Conservation (phyloP, 2,329 filamentous ascomycete species). For the Ascochyta fabae region DNA sequence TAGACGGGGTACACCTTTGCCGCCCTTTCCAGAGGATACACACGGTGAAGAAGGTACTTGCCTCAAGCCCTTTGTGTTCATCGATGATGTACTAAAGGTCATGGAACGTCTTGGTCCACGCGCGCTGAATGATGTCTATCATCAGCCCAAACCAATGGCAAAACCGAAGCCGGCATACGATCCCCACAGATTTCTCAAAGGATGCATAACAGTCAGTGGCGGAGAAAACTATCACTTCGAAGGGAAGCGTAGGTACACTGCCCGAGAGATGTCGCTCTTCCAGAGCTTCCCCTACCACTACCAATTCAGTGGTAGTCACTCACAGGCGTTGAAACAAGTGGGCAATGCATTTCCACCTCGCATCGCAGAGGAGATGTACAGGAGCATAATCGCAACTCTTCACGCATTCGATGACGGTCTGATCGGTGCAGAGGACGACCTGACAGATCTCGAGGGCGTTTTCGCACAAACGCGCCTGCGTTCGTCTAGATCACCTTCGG, state of each 20-base stretch:
- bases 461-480: too few species aligned
- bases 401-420: slow-evolving; percentile 37
- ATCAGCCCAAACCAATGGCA: slow-evolving; percentile 14
- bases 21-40: slow-evolving; percentile 37
- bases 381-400: slow-evolving; percentile 9
- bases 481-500: too few species aligned
- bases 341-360: slow-evolving; percentile 26
- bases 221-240: slow-evolving; percentile 26
- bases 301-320: slow-evolving; percentile 17
- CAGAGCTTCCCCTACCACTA: slow-evolving; percentile 24
- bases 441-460: slow-evolving; percentile 21
- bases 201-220: slow-evolving; percentile 29
- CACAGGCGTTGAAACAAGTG: slow-evolving; percentile 23
- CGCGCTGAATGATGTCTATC: slow-evolving; percentile 20
- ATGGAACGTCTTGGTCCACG: slow-evolving; percentile 6
- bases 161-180: background rate
- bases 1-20: slow-evolving; percentile 23
- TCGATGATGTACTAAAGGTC: slow-evolving; percentile 29
- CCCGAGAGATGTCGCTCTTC: slow-evolving; percentile 25
- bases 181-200: background rate
- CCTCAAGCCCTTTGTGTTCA: slow-evolving; percentile 25
- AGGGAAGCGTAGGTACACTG: slow-evolving; percentile 24
- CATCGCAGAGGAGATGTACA: too few species aligned
- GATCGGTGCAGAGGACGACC: slow-evolving; percentile 32
- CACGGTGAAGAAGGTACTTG: slow-evolving; percentile 32